Conservation (phyloP, 1,284 basidiomycete genomes). For the Sporisorium scitamineum region DNA sequence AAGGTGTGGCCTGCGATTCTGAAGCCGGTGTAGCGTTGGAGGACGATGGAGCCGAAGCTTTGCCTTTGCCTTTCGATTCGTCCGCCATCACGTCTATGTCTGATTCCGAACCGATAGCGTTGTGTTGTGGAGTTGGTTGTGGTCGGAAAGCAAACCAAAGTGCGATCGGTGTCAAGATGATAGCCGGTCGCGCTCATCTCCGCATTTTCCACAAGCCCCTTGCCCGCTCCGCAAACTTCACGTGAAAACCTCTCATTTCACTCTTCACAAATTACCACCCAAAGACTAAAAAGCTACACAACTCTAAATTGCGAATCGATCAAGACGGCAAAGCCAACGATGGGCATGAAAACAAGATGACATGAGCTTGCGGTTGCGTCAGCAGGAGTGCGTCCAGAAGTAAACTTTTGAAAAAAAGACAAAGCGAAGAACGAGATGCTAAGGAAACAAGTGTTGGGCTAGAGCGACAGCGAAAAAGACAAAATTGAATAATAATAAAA, state of each 20-base stretch:
- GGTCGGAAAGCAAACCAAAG: not conserved
- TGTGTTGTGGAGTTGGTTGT: not conserved
- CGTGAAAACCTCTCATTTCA: not conserved
- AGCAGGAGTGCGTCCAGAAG: not conserved
- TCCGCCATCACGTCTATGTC: conserved; percentile 19
- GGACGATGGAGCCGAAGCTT: not conserved
- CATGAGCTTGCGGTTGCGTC: not conserved
- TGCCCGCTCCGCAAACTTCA: not conserved
- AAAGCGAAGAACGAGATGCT: conserved; percentile 1
- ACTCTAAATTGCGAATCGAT: not conserved
- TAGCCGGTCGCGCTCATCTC: not conserved
- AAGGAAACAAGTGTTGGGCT: conserved; percentile 5
- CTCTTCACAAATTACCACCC: no score
- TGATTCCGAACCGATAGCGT: not conserved
- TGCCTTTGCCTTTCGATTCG: conserved; percentile 27
- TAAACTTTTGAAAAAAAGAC: not conserved
- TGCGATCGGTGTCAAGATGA: not conserved
- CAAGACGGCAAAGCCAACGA: not conserved
- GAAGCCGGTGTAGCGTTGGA: not conserved
- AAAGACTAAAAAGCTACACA: not conserved
- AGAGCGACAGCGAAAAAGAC: conserved; percentile 3
- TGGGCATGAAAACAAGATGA: not conserved
- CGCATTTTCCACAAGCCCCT: not conserved
- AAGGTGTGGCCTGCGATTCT: not conserved
- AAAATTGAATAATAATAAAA: not conserved